Percentiles rank a stretch among this genome's conserved stretches.
These are phyloP conservation scores for Cercospora sp. DNA, from an alignment of 2,329 filamentous ascomycete species.

Conservation along the genomic window DNA sequence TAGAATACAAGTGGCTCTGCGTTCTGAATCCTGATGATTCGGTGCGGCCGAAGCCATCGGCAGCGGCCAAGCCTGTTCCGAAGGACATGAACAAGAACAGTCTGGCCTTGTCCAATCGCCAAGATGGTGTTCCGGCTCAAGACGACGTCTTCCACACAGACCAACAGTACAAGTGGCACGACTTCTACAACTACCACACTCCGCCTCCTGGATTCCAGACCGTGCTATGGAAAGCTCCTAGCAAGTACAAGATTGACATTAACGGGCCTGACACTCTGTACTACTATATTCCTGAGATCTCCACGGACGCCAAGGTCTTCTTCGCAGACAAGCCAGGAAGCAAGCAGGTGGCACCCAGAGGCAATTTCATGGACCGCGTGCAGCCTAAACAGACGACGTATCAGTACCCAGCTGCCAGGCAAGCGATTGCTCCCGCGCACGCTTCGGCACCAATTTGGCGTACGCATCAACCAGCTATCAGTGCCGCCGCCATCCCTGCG, in stretches of 20 bases:
- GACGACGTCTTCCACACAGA: conserved; percentile 52
- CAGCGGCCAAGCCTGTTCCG: conserved; percentile 71
- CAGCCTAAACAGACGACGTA: conserved; percentile 40
- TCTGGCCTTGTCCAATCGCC: conserved; percentile 50
- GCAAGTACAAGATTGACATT: conserved; percentile 70
- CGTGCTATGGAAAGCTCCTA: conserved; percentile 37
- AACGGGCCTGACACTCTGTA: conserved; percentile 74
- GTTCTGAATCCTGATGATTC: conserved; percentile 71
- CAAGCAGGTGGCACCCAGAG: conserved; percentile 65
- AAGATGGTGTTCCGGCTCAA: conserved; percentile 52
- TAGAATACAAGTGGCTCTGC: conserved; percentile 82
- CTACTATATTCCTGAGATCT: conserved; percentile 82
- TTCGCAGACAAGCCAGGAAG: conserved; percentile 76
- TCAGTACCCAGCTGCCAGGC: conserved; percentile 30
- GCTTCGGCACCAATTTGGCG: conserved; percentile 22
- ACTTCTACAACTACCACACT: conserved; percentile 65
- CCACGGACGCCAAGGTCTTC: conserved; percentile 86
- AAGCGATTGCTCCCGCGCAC: conserved; percentile 29
- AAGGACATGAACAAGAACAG: conserved; percentile 49
- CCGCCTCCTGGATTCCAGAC: conserved; percentile 47
- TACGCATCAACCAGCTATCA: conserved; percentile 20
- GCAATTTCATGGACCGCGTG: conserved; percentile 72
- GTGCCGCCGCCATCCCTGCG: conserved; percentile 17
- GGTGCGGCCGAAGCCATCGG: conserved; percentile 71
- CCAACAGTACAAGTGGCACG: conserved; percentile 53